Conservation (phyloP, 306 rosid species). For the Medicago arabica region DNA sequence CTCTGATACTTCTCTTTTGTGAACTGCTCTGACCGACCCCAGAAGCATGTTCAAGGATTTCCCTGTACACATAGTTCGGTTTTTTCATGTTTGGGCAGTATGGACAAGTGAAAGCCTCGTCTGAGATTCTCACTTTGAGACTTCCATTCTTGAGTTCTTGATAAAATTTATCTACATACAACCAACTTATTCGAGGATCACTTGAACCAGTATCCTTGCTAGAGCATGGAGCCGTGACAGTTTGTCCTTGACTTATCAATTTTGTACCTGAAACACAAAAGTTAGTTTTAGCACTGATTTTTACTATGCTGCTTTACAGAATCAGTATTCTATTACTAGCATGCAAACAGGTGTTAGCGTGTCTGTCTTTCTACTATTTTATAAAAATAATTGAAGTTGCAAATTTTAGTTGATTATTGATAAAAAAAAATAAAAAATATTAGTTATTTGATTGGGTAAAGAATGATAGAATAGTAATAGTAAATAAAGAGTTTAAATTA, state of each 20-base stretch:
- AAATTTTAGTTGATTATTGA: no score
- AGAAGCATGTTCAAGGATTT: conserved; percentile 86
- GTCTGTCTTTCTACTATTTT: no score
- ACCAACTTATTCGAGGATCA: conserved; percentile 65
- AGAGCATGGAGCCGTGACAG: conserved; percentile 50
- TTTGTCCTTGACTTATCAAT: conserved; percentile 48
- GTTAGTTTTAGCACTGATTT: conserved; percentile 13
- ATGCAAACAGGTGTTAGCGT: no score
- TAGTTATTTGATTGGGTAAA: no score
- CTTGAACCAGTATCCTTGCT: conserved; percentile 60
- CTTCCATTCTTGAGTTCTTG: conserved; percentile 71
- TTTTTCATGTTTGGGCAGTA: conserved; percentile 74
- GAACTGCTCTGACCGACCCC: conserved; percentile 91
- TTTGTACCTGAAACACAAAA: conserved; percentile 49
- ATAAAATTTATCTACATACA: conserved; percentile 61
- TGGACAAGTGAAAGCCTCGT: conserved; percentile 73
- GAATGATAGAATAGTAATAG: no score
- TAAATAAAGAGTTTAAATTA: no score
- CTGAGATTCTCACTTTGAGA: conserved; percentile 57
- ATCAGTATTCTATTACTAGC: conserved; percentile 12
- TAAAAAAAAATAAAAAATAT: no score
- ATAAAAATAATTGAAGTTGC: no score
- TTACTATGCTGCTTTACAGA: conserved; percentile 3
- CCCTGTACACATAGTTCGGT: conserved; percentile 59
- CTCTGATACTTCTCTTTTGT: conserved; percentile 68